Evolutionary conservation across 768 basidiomycete genomes (phyloP).

Genomic region (Cubamyces sp.): DNA sequence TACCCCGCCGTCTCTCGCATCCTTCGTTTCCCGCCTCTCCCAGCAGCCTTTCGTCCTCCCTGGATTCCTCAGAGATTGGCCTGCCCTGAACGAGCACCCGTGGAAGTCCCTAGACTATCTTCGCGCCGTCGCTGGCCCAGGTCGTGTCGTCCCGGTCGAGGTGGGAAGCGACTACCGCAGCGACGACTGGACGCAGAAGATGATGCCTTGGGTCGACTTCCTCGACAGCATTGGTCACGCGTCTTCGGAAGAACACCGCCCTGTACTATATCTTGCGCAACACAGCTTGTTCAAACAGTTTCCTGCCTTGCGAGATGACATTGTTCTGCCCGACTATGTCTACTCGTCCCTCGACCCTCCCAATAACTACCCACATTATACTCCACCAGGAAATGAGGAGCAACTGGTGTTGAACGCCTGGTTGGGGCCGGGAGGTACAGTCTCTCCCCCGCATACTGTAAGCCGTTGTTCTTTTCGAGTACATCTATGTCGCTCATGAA

Average conservation of each 20-base stretch:
- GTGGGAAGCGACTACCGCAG: conserved; percentile 82
- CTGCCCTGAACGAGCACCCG: conserved; percentile 67
- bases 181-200: conserved; percentile 77
- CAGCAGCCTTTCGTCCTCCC: conserved; percentile 74
- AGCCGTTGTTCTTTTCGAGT: conserved; percentile 39
- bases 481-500: conserved; percentile 19
- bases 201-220: conserved; percentile 82
- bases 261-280: conserved; percentile 84
- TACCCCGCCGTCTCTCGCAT: conserved; percentile 57
- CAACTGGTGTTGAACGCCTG: conserved; percentile 75
- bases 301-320: conserved; percentile 73
- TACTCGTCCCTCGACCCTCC: conserved; percentile 62
- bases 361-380: conserved; percentile 52
- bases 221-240: conserved; percentile 47
- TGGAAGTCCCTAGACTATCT: conserved; percentile 81
- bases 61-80: conserved; percentile 70
- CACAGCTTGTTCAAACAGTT: conserved; percentile 87
- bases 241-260: conserved; percentile 22
- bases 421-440: conserved; percentile 78
- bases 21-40: conserved; percentile 47
- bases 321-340: conserved; percentile 87
- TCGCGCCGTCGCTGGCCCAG: conserved; percentile 69
- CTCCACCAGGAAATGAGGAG: conserved; percentile 67
- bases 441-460: conserved; percentile 89
- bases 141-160: conserved; percentile 89